Evolutionary conservation across 2,329 filamentous ascomycete genomes (phyloP).

Genomic region (Penicillium sp.): DNA sequence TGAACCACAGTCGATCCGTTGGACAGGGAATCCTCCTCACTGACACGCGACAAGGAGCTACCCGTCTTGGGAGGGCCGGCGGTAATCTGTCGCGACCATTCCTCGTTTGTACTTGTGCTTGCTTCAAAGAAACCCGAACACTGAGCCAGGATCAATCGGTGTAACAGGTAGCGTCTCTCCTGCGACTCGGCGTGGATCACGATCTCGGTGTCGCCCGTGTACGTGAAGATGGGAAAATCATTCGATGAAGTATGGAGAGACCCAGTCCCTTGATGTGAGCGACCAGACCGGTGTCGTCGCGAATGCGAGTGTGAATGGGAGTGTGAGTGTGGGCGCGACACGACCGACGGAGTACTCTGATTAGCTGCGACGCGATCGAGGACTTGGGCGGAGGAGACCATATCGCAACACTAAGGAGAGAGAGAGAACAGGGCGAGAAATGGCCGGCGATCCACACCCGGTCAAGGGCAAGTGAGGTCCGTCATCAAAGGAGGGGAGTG

Average conservation of each 20-base stretch:
- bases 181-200: slow-evolving; percentile 69
- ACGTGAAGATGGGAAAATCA: slow-evolving; percentile 88
- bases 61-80: slow-evolving; percentile 53
- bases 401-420: slow-evolving; percentile 20
- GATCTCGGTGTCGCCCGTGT: slow-evolving; percentile 93
- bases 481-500: neutral
- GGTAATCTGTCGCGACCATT: slow-evolving; percentile 64
- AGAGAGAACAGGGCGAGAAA: neutral
- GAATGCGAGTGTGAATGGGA: slow-evolving; percentile 61
- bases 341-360: slow-evolving; percentile 65
- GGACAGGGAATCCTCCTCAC: slow-evolving; percentile 39
- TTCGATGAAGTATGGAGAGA: slow-evolving; percentile 74
- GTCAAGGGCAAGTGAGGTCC: neutral
- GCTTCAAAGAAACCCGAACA: slow-evolving; percentile 95
- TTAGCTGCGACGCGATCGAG: slow-evolving; percentile 60
- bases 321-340: slow-evolving; percentile 64
- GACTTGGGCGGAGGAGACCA: slow-evolving; percentile 50
- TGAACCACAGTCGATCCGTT: slow-evolving; percentile 43
- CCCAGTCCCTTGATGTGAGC: slow-evolving; percentile 74
- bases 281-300: slow-evolving; percentile 74
- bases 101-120: slow-evolving; percentile 69
- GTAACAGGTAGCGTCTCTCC: slow-evolving; percentile 84
- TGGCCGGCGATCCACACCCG: neutral
- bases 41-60: slow-evolving; percentile 39
- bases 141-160: slow-evolving; percentile 83